Conservation (phyloP, 2,329 filamentous ascomycete species). For the Cryphonectria carpinicola region DNA sequence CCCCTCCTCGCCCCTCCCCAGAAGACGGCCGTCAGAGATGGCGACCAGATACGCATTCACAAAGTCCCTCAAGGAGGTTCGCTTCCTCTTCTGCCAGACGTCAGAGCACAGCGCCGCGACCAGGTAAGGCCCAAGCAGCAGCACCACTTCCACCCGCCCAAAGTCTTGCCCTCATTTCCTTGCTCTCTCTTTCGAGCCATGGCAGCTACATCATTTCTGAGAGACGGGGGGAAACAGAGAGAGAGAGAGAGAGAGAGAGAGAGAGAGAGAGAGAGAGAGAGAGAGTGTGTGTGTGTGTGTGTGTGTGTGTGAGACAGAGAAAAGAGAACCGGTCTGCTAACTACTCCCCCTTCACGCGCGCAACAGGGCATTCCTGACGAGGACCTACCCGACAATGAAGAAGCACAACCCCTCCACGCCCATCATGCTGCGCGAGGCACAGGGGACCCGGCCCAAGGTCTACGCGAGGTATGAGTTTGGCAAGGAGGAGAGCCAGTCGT, state of each 20-base stretch:
- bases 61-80: conserved; percentile 88
- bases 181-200: not conserved
- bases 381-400: conserved; percentile 98
- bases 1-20: not conserved
- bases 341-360: not conserved
- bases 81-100: conserved; percentile 96
- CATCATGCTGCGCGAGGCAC: conserved; percentile 92
- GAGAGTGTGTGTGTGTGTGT: no score
- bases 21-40: conserved; percentile 58
- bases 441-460: conserved; percentile 80
- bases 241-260: not conserved
- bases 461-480: conserved; percentile 82
- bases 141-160: not conserved
- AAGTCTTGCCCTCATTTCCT: not conserved
- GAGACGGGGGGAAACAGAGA: not conserved
- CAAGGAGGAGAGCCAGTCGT: conserved; percentile 59
- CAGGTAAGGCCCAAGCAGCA: conserved; percentile 61
- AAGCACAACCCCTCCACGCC: conserved; percentile 95
- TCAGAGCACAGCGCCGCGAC: conserved; percentile 87
- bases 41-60: conserved; percentile 91
- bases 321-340: not conserved
- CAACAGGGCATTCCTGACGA: conserved; percentile 80
- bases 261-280: not conserved
- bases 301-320: no score
- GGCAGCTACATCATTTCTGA: not conserved